Base-by-base conservation (phyloP, 2,329 filamentous ascomycete species). In the Neoarthrinium moseri region DNA sequence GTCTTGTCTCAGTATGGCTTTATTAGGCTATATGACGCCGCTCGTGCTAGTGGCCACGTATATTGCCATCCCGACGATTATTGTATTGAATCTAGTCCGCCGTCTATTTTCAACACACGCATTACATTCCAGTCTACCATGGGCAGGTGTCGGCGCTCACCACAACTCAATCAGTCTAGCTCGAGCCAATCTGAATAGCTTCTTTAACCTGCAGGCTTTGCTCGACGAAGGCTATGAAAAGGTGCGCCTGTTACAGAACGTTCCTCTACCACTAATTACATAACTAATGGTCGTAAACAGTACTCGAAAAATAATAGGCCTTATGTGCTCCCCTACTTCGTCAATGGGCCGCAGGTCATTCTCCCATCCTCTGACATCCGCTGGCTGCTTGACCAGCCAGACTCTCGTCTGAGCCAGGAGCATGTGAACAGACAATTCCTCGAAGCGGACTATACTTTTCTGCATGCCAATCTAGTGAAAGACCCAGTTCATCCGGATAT, bases 261-360 rank as follows among this genome's bases (percentile, higher is more conserved):
- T 34, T 10, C 17, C 17, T 21, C 15, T n/a, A 22, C 17, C 5
- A n/a, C n/a, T 7, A 24, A 33, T 50, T 6, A 50, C 3, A 11
- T 21, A n/a, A 5, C 27, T 34, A n/a, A 43, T 20, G 5, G 2
- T 6, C 4, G n/a, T 17, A 30, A 18, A 1, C n/a, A 64, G 62
- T 62, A 62, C 47, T 65, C 63, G 17, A 63, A 62, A 36, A 50
- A 52, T 6, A 47, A 52, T 38, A 47, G 53, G 34, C 47, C 52
- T 10, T 65, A 64, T 33, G 58, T 66, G 12, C 50, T 66, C 5
- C 60, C 63, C 3, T 61, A 65, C 43, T 57, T 57, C 38, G 54
- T 66, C 49, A 64, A 61, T 18, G 61, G 63, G 3, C 60, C 59
- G 5, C 61, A 66, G 45, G 61, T 65, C 23, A 52, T 66, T n/a